Evolutionary conservation across 208 protist genomes (phyloP), one percentile per base, ranked within the genome.

Genomic region (Trypanosoma cruzi): DNA sequence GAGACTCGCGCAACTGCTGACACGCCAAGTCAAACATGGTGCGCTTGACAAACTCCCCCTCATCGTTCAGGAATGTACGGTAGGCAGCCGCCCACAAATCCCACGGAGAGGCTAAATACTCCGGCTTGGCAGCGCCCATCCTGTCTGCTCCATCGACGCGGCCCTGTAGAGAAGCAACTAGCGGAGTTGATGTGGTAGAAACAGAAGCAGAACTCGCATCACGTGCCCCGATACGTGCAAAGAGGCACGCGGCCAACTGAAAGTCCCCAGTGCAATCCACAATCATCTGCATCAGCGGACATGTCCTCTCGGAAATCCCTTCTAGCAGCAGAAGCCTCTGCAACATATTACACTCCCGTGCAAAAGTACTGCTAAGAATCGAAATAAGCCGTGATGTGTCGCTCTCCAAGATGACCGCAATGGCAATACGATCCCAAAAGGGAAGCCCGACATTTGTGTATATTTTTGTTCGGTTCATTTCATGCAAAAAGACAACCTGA

Each of bases 221-320:
- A 61, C 68, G 68, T 58, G 83, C 80, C 8, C 81, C 90, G 11
- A 96, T 71, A 26, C 88, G 83, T 32, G 88, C 86, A 77, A 85
- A 96, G 8, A 96, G 73, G 67, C 90, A 96, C 24, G 88, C 88
- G 22, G 80, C 90, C 20, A 94, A 79, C 67, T 96, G 90, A 50
- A 91, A 92, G 71, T 96, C 83, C 6, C 84, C 88, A 0, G 90
- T 93, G 73, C 69, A 76, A 62, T 96, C 88, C 24, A 96, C 90
- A 28, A 94, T 88, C 26, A 62, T 52, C 74, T 92, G 85, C 86
- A 94, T 93, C 16, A 75, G 52, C 20, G 75, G 68, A 66, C 71
- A 85, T n/a, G 84, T 82, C n/a, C 36, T 53, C n/a, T 50, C 53
- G 54, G 73, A 74, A 48, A 95, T 75, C 29, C 89, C 89, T 46